phyloP scores from a whole-genome alignment of 1,284 basidiomycete genomes.

The Mycena sp. region DNA sequence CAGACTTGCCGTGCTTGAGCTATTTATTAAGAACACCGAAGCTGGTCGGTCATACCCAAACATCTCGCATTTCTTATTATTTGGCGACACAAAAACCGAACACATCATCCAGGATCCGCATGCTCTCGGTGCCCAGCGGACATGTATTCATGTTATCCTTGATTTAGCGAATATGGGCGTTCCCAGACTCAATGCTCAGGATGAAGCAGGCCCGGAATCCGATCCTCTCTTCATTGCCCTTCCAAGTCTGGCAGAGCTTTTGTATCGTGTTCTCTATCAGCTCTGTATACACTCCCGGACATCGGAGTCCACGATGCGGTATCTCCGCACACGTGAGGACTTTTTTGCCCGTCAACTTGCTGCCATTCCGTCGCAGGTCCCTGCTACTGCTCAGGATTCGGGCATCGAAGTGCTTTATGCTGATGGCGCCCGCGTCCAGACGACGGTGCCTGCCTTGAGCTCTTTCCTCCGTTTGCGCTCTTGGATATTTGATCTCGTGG shows the following conservation, averaged over 20 bases:
- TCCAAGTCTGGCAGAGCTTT: conserved; percentile 88
- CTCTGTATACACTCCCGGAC: conserved; percentile 90
- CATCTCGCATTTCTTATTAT: conserved; percentile 89
- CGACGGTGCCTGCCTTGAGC: conserved; percentile 78
- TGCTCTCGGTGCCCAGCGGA: conserved; percentile 73
- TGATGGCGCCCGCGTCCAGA: conserved; percentile 78
- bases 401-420: conserved; percentile 76
- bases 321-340: conserved; percentile 88
- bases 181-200: conserved; percentile 58
- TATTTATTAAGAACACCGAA: conserved; percentile 86
- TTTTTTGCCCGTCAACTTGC: conserved; percentile 90
- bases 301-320: conserved; percentile 85
- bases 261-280: conserved; percentile 86
- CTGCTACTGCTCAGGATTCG: conserved; percentile 57
- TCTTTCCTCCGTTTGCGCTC: conserved; percentile 88
- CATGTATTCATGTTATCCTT: conserved; percentile 86
- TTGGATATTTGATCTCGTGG: conserved; percentile 87
- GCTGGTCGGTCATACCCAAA: conserved; percentile 78
- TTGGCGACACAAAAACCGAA: conserved; percentile 65
- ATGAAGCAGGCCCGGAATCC: conserved; percentile 50
- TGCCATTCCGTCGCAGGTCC: conserved; percentile 72
- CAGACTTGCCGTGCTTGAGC: conserved; percentile 83
- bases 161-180: conserved; percentile 80
- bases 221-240: conserved; percentile 71
- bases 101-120: conserved; percentile 79